Percentiles rank a stretch among this genome's conserved stretches.
Conservation (phyloP, 2,329 filamentous ascomycete species). For the Arachnomyces sp. region DNA sequence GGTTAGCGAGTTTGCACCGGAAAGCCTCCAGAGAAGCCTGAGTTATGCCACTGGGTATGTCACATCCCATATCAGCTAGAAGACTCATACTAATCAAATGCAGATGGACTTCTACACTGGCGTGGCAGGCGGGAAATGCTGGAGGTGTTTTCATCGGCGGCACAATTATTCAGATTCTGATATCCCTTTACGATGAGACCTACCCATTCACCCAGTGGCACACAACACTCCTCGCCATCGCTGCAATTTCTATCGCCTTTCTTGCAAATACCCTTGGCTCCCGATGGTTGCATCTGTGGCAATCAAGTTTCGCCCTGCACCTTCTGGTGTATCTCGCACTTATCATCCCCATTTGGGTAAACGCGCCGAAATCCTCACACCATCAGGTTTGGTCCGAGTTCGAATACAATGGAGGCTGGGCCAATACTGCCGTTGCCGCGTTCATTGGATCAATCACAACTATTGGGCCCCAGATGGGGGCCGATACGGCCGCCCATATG, state of each 20-base stretch:
- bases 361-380: constrained; percentile 18
- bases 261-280: constrained; percentile 38
- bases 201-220: constrained; percentile 37
- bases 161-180: constrained; percentile 35
- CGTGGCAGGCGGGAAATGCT: constrained; percentile 40
- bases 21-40: constrained; percentile 23
- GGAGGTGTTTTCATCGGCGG: constrained; percentile 37
- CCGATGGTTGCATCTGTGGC: constrained; percentile 40
- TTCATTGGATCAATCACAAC: constrained; percentile 28
- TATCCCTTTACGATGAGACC: constrained; percentile 30
- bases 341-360: constrained; percentile 28
- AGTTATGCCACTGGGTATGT: constrained; percentile 24
- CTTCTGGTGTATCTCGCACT: constrained; percentile 37
- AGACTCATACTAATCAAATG: background rate
- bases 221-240: constrained; percentile 39
- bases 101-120: constrained; percentile 36
- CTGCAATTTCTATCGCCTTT: constrained; percentile 32
- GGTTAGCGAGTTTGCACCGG: constrained; percentile 29
- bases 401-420: constrained; percentile 28
- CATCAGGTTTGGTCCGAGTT: constrained; percentile 30
- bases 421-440: constrained; percentile 27
- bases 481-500: constrained; percentile 25
- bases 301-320: constrained; percentile 44
- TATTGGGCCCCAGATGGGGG: constrained; percentile 22
- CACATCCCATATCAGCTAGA: background rate